Evolutionary conservation across 2,329 filamentous ascomycete genomes (phyloP).

Genomic region (Metarhizium brunneum): DNA sequence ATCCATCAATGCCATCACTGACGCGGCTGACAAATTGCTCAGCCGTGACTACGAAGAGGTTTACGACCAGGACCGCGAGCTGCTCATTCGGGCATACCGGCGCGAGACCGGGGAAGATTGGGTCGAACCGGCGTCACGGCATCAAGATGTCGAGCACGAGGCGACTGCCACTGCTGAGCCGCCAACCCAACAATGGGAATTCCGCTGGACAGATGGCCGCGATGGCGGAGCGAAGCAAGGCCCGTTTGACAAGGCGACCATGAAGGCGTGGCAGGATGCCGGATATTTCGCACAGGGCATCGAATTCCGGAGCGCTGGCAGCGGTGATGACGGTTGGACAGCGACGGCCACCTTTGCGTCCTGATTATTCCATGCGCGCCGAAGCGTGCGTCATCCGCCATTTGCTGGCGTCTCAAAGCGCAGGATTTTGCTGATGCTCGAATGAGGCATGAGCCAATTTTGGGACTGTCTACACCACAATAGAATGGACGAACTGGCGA

Average conservation of each 20-base stretch:
- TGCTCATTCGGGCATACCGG: slow-evolving; percentile 72
- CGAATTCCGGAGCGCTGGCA: slow-evolving; percentile 58
- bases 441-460: not conserved
- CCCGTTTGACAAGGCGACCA: slow-evolving; percentile 74
- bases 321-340: slow-evolving; percentile 44
- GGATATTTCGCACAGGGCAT: slow-evolving; percentile 91
- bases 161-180: not conserved
- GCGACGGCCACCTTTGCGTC: slow-evolving; percentile 40
- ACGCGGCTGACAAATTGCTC: slow-evolving; percentile 79
- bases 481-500: not conserved
- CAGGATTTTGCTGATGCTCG: not conserved
- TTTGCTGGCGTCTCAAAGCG: not conserved
- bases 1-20: slow-evolving; percentile 74
- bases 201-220: slow-evolving; percentile 80
- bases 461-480: not conserved
- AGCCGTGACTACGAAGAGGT: slow-evolving; percentile 79
- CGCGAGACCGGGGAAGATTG: slow-evolving; percentile 84
- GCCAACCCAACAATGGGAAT: slow-evolving; percentile 58
- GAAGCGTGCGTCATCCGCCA: not conserved
- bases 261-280: slow-evolving; percentile 84
- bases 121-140: slow-evolving; percentile 38
- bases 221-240: slow-evolving; percentile 74
- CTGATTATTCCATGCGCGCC: not conserved
- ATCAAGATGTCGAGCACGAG: slow-evolving; percentile 6
- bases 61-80: slow-evolving; percentile 80